Base-by-base conservation (phyloP, 495 filamentous ascomycete species). In the Aspergillus olivimuriae region DNA sequence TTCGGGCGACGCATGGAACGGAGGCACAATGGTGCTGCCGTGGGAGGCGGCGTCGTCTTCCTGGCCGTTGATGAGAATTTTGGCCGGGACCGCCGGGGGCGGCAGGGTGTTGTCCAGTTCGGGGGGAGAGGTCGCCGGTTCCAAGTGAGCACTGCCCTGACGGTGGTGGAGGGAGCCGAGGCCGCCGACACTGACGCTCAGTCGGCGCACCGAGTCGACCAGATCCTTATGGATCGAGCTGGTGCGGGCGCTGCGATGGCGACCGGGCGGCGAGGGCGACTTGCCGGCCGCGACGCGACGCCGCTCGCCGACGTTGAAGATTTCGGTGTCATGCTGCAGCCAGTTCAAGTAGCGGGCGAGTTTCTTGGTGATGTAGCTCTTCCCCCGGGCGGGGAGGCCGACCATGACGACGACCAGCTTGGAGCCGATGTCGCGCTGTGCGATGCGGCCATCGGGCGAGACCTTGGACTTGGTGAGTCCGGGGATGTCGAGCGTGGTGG, bases 351-450 rank as follows among this genome's bases (percentile, higher is more conserved):
- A 98, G 38, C 92, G 79, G 18, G 89, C 85, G 34, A 98, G 74
- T 70, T 98, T 98, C 73, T 95, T 96, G 41, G 91, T 96, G 53
- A 98, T 89, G 65, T 98, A 98, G 44, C 89, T 95, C 67, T 98
- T 98, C 41, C 92, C 92, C 47, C 92, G 71, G 1, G 92, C 92
- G 0, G 92, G 92, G 39, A 98, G 73, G 46, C 92, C 92, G 37
- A 98, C 92, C 92, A 98, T 98, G 55, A 97, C 83, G 57, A 98
- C 92, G 54, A 96, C 89, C 52, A 97, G 72, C 71, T 98, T 98
- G 14, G 91, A 81, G 17, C 89, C 92, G 37, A 98, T 81, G 73
- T 98, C 92, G 45, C 89, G 74, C 51, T 89, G 81, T 44, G 92
- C 81, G 47, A 98, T 98, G 39, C 83, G 78, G 43, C 92, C 92